Percentiles rank a stretch among this genome's conserved stretches.
These are phyloP conservation scores for Lactarius akahatsu DNA, from an alignment of 768 basidiomycete genomes.

Conservation along the genomic window DNA sequence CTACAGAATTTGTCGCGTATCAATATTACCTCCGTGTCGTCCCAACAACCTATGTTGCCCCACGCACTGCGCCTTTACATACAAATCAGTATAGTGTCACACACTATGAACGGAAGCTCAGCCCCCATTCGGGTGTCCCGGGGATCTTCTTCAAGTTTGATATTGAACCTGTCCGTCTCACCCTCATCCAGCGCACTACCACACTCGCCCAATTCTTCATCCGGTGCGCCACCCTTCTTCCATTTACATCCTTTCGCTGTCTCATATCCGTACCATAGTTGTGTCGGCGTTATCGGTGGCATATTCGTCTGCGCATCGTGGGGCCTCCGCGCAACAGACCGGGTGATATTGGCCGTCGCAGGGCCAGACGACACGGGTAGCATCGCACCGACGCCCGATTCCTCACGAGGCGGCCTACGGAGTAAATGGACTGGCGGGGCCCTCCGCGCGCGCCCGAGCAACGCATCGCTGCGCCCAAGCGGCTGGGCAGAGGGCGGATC, in stretches of 20 bases:
- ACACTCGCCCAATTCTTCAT: conserved; percentile 79
- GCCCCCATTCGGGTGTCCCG: conserved; percentile 77
- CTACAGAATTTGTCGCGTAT: conserved; percentile 79
- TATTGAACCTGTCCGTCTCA: conserved; percentile 84
- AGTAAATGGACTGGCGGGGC: conserved; percentile 68
- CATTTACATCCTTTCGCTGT: not conserved
- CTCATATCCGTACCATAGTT: conserved; percentile 38
- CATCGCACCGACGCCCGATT: conserved; percentile 62
- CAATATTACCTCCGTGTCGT: conserved; percentile 97
- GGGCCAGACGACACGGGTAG: conserved; percentile 67
- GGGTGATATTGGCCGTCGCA: conserved; percentile 56
- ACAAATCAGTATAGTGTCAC: conserved; percentile 95
- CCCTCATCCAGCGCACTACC: conserved; percentile 86
- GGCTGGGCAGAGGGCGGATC: conserved; percentile 54
- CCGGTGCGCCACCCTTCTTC: conserved; percentile 39
- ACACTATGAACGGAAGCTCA: conserved; percentile 77
- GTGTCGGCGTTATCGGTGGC: conserved; percentile 91
- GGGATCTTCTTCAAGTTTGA: conserved; percentile 99
- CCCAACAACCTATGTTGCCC: conserved; percentile 88
- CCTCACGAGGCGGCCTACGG: conserved; percentile 53
- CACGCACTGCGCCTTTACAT: conserved; percentile 58
- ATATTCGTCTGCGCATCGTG: conserved; percentile 72
- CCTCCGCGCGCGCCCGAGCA: conserved; percentile 54
- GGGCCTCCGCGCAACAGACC: conserved; percentile 41
- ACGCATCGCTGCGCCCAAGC: conserved; percentile 32